phyloP scores from a whole-genome alignment of 768 basidiomycete genomes.

The Gyrodon lividus region DNA sequence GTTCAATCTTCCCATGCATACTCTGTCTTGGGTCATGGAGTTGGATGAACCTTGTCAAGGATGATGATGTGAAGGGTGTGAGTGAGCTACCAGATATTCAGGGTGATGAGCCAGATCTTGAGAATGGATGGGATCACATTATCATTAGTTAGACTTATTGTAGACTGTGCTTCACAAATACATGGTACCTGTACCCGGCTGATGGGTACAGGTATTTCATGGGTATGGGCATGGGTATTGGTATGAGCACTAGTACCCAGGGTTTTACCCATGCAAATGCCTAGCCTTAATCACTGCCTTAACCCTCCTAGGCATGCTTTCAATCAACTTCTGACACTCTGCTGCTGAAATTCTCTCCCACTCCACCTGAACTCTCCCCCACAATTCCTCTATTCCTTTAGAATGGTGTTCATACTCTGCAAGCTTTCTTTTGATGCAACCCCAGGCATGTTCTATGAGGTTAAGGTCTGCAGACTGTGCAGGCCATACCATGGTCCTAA shows the following conservation, averaged over 20 bases:
- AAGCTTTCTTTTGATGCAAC: no score
- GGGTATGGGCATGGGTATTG: not conserved
- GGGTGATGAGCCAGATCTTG: not conserved
- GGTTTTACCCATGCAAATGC: no score
- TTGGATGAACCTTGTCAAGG: slow-evolving; percentile 17
- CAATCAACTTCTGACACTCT: no score
- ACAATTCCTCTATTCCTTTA: no score
- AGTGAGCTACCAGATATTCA: not conserved
- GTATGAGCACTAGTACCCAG: slow-evolving; percentile 10
- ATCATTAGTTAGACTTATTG: not conserved
- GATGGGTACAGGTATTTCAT: not conserved
- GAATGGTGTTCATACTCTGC: no score
- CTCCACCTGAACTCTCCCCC: no score
- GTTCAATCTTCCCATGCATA: slow-evolving; percentile 21
- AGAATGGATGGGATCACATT: slow-evolving; percentile 2
- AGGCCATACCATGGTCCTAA: no score
- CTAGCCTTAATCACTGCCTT: no score
- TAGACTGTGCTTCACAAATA: not conserved
- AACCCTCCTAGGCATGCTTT: no score
- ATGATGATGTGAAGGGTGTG: slow-evolving; percentile 15
- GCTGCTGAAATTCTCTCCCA: no score
- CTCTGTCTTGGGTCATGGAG: slow-evolving; percentile 13
- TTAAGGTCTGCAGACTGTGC: no score
- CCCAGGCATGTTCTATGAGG: no score
- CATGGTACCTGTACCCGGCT: not conserved